A percentile compares a stretch with the other conserved stretches of the same genome.
Conservation (phyloP, 371 early-diverging fungal genomes). For the Apophysomyces trapeziformis region DNA sequence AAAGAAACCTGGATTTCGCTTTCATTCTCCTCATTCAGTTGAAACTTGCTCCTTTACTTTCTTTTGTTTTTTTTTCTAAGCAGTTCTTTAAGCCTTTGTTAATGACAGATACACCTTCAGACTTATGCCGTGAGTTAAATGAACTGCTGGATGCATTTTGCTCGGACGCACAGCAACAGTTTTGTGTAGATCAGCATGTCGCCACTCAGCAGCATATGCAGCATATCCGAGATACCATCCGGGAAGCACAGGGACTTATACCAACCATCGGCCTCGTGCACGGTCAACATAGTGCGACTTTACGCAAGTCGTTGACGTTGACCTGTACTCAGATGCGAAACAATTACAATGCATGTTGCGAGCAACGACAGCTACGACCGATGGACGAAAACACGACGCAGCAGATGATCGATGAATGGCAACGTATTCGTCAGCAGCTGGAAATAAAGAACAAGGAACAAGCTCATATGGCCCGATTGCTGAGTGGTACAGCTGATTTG, state of each 20-base stretch:
- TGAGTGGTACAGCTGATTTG: neutral
- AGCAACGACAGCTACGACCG: neutral
- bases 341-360: neutral
- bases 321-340: neutral
- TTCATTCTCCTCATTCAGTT: neutral
- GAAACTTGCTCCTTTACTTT: slow-evolving; percentile 1
- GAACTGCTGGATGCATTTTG: slow-evolving; percentile 2
- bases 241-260: neutral
- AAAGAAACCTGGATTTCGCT: neutral
- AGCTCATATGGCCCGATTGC: neutral
- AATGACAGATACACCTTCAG: slow-evolving; percentile 5
- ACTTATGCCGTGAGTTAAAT: neutral
- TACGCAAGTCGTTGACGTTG: neutral
- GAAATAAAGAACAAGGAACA: neutral
- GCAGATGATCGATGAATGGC: neutral
- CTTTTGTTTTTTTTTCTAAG: neutral
- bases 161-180: neutral
- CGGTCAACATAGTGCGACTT: slow-evolving; percentile 5
- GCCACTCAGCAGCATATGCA: neutral
- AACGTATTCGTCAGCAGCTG: neutral
- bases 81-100: neutral
- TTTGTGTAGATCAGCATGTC: slow-evolving; percentile 1
- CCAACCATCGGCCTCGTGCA: slow-evolving; percentile 17
- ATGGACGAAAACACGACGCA: neutral
- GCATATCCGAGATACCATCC: neutral